These are phyloP conservation scores for Dictyostelium intermedium DNA, from an alignment of 78 protist genomes.

Conservation along the genomic window DNA sequence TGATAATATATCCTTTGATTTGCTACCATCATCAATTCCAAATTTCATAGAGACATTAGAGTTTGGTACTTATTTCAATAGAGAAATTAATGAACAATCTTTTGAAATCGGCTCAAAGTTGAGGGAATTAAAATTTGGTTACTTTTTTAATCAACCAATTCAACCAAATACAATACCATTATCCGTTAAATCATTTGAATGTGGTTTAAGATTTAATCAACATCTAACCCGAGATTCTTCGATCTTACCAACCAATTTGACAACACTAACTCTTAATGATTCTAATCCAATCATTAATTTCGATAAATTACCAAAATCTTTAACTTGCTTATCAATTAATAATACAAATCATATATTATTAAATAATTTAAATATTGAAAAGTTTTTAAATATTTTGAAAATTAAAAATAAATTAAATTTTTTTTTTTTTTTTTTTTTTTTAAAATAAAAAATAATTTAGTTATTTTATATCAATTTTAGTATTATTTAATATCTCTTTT, in stretches of 20 bases:
- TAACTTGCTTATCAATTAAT: not conserved
- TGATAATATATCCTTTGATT: not conserved
- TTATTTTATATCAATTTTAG: too few species aligned
- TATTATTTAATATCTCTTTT: too few species aligned
- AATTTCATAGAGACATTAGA: not conserved
- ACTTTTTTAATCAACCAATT: not conserved
- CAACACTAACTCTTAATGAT: not conserved
- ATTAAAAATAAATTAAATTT: too few species aligned
- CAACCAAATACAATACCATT: not conserved
- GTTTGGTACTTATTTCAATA: not conserved
- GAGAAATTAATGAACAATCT: not conserved
- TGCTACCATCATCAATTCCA: not conserved
- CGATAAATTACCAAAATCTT: not conserved
- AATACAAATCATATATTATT: not conserved
- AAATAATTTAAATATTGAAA: not conserved
- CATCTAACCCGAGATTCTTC: not conserved
- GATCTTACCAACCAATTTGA: not conserved
- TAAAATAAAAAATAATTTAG: too few species aligned
- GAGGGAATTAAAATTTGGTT: not conserved
- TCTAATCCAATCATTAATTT: not conserved
- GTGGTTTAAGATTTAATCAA: conserved; percentile 1
- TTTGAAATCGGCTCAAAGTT: not conserved
- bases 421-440: too few species aligned
- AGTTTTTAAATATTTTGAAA: not conserved
- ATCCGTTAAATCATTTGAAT: not conserved